Conservation (phyloP, 805 yeast species). For the Candida qinlingensis region DNA sequence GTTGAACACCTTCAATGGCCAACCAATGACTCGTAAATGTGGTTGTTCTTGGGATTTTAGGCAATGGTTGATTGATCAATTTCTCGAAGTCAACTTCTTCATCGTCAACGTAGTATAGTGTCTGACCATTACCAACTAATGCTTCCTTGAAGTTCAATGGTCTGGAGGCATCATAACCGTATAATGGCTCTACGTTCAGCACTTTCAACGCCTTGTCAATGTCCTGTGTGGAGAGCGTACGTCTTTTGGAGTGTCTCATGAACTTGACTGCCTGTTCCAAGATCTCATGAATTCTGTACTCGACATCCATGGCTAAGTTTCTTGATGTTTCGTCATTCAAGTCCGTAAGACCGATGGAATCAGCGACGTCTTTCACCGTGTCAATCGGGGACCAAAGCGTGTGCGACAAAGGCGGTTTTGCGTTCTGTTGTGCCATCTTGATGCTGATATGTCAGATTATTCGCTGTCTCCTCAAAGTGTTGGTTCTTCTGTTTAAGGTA, state of each 20-base stretch:
- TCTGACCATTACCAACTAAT: conserved; percentile 85
- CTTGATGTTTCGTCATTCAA: conserved; percentile 91
- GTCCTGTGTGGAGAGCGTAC: conserved; percentile 74
- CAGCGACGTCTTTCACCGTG: conserved; percentile 95
- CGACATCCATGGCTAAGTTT: conserved; percentile 98
- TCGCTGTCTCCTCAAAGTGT: too few relatives aligned
- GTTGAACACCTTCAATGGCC: conserved; percentile 98
- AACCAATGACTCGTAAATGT: conserved; percentile 96
- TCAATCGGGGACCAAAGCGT: conserved; percentile 97
- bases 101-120: conserved; percentile 88
- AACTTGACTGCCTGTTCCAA: conserved; percentile 93
- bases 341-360: conserved; percentile 70
- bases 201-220: conserved; percentile 76
- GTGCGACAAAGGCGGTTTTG: conserved; percentile 63
- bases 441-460: too few relatives aligned
- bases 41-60: conserved; percentile 89
- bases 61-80: conserved; percentile 87
- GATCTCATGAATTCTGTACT: conserved; percentile 91
- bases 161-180: conserved; percentile 70
- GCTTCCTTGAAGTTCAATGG: conserved; percentile 84
- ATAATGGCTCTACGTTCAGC: conserved; percentile 89
- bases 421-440: conserved; percentile 9
- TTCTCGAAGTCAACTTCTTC: conserved; percentile 92
- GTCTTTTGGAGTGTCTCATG: conserved; percentile 90
- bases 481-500: too few relatives aligned